Evolutionary conservation across 2,329 filamentous ascomycete genomes (phyloP).

Genomic region (Cryphonectria radicalis): DNA sequence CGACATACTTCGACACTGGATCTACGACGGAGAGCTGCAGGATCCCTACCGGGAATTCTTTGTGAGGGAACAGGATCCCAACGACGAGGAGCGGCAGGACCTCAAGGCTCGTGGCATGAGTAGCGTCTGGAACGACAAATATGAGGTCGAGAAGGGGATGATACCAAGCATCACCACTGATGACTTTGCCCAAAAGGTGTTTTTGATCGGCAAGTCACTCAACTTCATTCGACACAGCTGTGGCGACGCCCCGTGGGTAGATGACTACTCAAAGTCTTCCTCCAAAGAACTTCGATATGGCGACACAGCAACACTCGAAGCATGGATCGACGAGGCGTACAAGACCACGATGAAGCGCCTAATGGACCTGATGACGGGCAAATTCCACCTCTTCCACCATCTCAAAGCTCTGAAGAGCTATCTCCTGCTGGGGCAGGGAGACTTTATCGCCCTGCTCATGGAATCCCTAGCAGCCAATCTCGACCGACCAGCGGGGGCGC

Average conservation of each 20-base stretch:
- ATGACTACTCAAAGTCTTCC: constrained; percentile 89
- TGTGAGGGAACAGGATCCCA: constrained; percentile 77
- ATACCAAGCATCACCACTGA: constrained; percentile 90
- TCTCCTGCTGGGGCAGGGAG: constrained; percentile 89
- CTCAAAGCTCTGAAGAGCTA: constrained; percentile 92
- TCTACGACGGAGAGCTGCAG: constrained; percentile 97
- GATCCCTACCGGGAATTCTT: constrained; percentile 97
- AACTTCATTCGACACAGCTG: constrained; percentile 98
- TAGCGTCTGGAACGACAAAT: constrained; percentile 98
- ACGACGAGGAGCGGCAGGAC: constrained; percentile 49
- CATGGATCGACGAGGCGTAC: constrained; percentile 95
- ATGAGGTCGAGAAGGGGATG: constrained; percentile 82
- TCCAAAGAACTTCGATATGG: constrained; percentile 92
- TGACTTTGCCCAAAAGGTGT: constrained; percentile 95
- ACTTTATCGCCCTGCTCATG: constrained; percentile 97
- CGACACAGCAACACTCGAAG: constrained; percentile 87
- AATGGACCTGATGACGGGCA: constrained; percentile 90
- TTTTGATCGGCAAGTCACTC: constrained; percentile 94
- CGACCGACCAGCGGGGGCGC: constrained; percentile 92
- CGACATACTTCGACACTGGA: constrained; percentile 94
- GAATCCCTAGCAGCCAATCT: constrained; percentile 92
- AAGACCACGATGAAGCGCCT: constrained; percentile 97
- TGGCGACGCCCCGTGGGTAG: constrained; percentile 91
- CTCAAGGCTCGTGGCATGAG: constrained; percentile 67
- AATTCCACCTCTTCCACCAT: constrained; percentile 94